Evolutionary conservation across 2,329 filamentous ascomycete species (phyloP).

Genomic region (Didymellaceae sp.): DNA sequence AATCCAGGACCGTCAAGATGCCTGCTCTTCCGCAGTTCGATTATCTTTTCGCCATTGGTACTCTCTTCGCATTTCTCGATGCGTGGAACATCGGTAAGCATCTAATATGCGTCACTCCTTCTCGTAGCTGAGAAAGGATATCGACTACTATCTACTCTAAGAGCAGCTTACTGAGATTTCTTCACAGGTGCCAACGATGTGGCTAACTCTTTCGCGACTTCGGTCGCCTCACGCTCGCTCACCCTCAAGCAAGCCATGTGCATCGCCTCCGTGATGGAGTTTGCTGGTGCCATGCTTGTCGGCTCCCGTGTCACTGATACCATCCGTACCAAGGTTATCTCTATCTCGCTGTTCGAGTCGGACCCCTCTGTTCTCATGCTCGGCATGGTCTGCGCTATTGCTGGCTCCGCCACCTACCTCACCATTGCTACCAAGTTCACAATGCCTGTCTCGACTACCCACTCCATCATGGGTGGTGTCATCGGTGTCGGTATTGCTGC

Average conservation of each 20-base stretch:
- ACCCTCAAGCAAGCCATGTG: conserved; percentile 57
- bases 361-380: conserved; percentile 59
- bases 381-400: conserved; percentile 62
- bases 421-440: conserved; percentile 60
- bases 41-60: conserved; percentile 69
- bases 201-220: conserved; percentile 58
- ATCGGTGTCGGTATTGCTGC: conserved; percentile 57
- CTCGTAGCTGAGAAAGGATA: background rate
- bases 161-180: background rate
- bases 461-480: conserved; percentile 54
- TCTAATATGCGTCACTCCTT: background rate
- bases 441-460: conserved; percentile 62
- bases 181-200: conserved; percentile 57
- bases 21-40: conserved; percentile 60
- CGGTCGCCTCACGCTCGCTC: conserved; percentile 55
- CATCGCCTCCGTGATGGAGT: conserved; percentile 54
- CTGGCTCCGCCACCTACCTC: conserved; percentile 60
- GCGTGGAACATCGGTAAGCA: conserved; percentile 67
- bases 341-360: conserved; percentile 52
- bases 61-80: conserved; percentile 70
- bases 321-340: conserved; percentile 57
- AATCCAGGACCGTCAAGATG: conserved; percentile 29
- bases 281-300: conserved; percentile 53
- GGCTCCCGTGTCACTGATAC: conserved; percentile 53
- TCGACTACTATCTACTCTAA: background rate